Evolutionary conservation across 2,329 filamentous ascomycete genomes (phyloP), one percentile per base, ranked within the genome.

Genomic region (Sclerotinia sclerotiorum): DNA sequence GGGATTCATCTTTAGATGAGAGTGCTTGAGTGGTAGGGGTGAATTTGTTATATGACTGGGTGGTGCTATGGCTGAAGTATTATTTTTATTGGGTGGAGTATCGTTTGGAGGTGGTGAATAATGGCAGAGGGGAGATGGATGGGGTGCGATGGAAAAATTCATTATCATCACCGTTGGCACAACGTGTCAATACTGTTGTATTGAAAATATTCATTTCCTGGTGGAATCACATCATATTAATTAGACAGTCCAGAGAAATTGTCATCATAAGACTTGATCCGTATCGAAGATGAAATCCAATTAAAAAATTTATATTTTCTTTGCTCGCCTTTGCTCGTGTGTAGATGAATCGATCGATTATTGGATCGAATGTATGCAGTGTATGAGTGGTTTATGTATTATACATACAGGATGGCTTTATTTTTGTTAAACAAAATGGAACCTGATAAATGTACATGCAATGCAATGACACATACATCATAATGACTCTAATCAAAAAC

Each of bases 221-320:
- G 8, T 11, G 19, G 27, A 24, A 24, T 56, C n/a, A 55, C 49
- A 55, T 29, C 27, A 44, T 19, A 51, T 63, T 21, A 10, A 32
- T n/a, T 11, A 44, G 35, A 54, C 44, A 55, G 19, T 29, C 5
- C 49, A 11, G 10, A 32, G 13, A 32, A 44, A n/a, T 44, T 55
- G 35, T 55, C 49, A 44, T 32, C n/a, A 29, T 32, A 11, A 32
- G 62, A 56, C 49, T 55, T 44, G 56, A 65, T 65, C 35, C 32
- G 44, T 32, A 32, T 15, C n/a, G 6, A 11, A 65, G 49, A 65
- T 35, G 19, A 7, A 55, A 44, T 55, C 32, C 35, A n/a, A 15
- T 29, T 29, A 32, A 24, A 10, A 29, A 42, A 11, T 10, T 19
- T 17, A 15, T 8, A 6, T n/a, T 39, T 7, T n/a, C 3, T 39